These are phyloP conservation scores for Malus hybrid DNA, from an alignment of 331 rosid species.

Conservation along the genomic window DNA sequence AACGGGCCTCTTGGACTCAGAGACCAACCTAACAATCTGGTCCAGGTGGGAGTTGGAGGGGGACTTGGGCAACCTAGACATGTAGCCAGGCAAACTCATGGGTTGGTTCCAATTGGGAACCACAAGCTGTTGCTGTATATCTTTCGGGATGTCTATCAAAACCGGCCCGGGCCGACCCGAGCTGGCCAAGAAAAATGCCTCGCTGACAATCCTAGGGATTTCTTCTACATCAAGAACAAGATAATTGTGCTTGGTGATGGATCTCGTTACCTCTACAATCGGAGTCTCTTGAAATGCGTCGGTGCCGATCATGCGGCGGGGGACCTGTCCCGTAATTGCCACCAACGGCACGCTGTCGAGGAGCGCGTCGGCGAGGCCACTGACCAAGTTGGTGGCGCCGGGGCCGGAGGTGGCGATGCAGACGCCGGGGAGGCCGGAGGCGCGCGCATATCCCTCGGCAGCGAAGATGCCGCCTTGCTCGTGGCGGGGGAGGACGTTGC, in stretches of 20 bases:
- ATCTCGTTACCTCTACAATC: no score
- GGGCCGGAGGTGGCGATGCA: constrained; percentile 88
- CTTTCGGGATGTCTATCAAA: constrained; percentile 72
- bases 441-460: constrained; percentile 50
- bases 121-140: constrained; percentile 67
- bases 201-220: no score
- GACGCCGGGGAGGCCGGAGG: constrained; percentile 61
- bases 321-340: constrained; percentile 76
- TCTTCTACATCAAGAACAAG: no score
- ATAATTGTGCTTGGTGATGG: no score
- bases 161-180: constrained; percentile 61
- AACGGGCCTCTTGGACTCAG: constrained; percentile 63
- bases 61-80: constrained; percentile 51
- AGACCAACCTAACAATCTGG: constrained; percentile 43
- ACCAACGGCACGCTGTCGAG: constrained; percentile 55
- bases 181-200: no score
- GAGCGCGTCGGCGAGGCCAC: constrained; percentile 65
- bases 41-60: constrained; percentile 38
- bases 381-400: constrained; percentile 69
- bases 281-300: no score
- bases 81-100: constrained; percentile 39
- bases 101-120: constrained; percentile 61
- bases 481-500: constrained; percentile 67
- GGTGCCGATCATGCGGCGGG: constrained; percentile 58
- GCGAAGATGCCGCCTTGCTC: constrained; percentile 51